Conservation (phyloP, 495 filamentous ascomycete genomes). For the Pyrenula aspistea region DNA sequence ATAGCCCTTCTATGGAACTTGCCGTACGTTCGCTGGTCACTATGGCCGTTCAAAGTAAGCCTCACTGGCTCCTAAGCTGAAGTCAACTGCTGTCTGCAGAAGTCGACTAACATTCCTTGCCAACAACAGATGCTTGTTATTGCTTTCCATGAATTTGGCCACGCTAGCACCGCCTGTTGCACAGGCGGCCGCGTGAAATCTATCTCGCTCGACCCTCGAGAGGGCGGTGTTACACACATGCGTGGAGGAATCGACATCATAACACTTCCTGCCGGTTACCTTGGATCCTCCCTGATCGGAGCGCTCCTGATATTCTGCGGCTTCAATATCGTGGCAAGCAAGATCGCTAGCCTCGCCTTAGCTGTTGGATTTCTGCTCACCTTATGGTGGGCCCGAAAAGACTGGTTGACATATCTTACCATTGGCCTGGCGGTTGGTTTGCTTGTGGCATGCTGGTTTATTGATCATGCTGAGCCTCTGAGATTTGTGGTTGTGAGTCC, state of each 20-base stretch:
- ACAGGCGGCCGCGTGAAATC: slow-evolving; percentile 63
- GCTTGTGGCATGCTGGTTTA: slow-evolving; percentile 69
- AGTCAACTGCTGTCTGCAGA: slow-evolving; percentile 1
- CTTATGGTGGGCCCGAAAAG: slow-evolving; percentile 66
- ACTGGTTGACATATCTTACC: slow-evolving; percentile 65
- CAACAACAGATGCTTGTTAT: slow-evolving; percentile 64
- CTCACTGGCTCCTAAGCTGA: background rate
- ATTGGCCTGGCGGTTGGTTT: slow-evolving; percentile 56
- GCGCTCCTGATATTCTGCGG: slow-evolving; percentile 69
- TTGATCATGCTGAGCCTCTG: slow-evolving; percentile 59
- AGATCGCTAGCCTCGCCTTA: slow-evolving; percentile 59
- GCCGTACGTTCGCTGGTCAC: slow-evolving; percentile 56
- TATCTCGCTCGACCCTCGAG: slow-evolving; percentile 57
- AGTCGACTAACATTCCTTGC: background rate
- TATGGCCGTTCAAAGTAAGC: slow-evolving; percentile 75
- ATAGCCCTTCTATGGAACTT: slow-evolving; percentile 72
- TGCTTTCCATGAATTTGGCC: slow-evolving; percentile 73
- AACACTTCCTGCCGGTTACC: slow-evolving; percentile 66
- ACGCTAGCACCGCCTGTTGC: slow-evolving; percentile 59
- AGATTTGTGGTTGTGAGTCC: slow-evolving; percentile 53
- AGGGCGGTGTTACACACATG: slow-evolving; percentile 69
- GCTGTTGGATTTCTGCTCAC: slow-evolving; percentile 65
- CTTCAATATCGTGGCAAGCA: slow-evolving; percentile 69
- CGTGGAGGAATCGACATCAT: slow-evolving; percentile 61
- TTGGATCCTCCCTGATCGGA: slow-evolving; percentile 65